Base-by-base conservation (phyloP, 257 asterid genomes). In the Verbena officinalis region DNA sequence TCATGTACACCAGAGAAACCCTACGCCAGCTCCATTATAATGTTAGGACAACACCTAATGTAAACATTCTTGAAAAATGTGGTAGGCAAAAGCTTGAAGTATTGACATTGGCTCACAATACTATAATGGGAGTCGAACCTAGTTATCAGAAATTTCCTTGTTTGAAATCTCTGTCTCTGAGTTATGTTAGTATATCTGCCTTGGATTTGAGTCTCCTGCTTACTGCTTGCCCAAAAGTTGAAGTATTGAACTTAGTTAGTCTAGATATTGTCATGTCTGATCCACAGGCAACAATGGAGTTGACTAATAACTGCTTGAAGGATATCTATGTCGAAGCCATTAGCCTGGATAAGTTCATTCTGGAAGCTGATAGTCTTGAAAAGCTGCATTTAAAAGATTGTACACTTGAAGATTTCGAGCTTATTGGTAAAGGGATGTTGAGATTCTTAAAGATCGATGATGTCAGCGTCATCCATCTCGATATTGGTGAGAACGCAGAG, bases 401-500 rank as follows among this genome's bases (percentile, higher is more conserved):
- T 62, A 86, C 95, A 0, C 88, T 89, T 10, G 96, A 89, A 34
- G 82, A 71, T 51, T 89, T 89, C 51, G 96, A 89, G 72, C 90
- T 89, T 40, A 81, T 84, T 16, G 84, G 96, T 39, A 89, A 79
- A 44, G 95, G 90, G 48, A 67, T 77, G 24, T 59, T 89, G 75
- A 84, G 80, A 56, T 73, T 72, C 51, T 74, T 89, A 13, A 89
- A 69, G 78, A 84, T 89, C 43, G 95, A 89, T 54, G 96, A 86
- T 78, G 95, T 89, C 7, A 89, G 96, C 45, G 96, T 86, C 72
- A 84, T 89, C 55, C 96, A 89, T 75, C 90, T 89, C 21, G 93
- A 89, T 68, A 82, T 89, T 50, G 95, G 95, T 1, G 95, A 89
- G 67, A 81, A 77, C 44, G 77, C 83, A 45, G 93, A 89, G 45